A percentile compares a stretch with the other conserved stretches of the same genome.
Evolutionary conservation across 768 basidiomycete species (phyloP).

Genomic region (Lactarius sp.): DNA sequence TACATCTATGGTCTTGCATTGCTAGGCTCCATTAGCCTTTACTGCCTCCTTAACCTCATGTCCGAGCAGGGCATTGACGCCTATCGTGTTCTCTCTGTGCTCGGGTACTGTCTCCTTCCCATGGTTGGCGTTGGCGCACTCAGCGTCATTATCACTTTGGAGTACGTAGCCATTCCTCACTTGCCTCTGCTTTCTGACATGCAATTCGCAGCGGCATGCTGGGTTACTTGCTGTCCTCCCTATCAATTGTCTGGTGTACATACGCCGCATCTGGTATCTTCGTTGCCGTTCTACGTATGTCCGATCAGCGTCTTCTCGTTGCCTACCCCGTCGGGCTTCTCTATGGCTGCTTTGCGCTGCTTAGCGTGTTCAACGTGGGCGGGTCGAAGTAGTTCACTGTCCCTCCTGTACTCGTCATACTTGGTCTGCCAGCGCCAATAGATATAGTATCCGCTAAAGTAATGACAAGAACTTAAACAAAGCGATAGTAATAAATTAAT

Average conservation of each 20-base stretch:
- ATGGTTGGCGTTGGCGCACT: slow-evolving; percentile 93
- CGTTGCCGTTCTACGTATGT: slow-evolving; percentile 92
- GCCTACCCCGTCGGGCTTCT: slow-evolving; percentile 94
- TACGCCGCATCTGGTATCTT: slow-evolving; percentile 95
- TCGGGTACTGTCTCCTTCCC: slow-evolving; percentile 94
- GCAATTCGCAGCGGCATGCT: slow-evolving; percentile 55
- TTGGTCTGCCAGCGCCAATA: slow-evolving; percentile 9
- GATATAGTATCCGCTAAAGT: slow-evolving; percentile 25
- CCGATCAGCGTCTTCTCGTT: slow-evolving; percentile 88
- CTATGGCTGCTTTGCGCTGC: slow-evolving; percentile 89
- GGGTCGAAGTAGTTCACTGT: slow-evolving; percentile 19
- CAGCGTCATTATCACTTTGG: slow-evolving; percentile 80
- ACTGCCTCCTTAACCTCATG: slow-evolving; percentile 95
- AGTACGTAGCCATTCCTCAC: slow-evolving; percentile 51
- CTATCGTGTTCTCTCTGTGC: slow-evolving; percentile 89
- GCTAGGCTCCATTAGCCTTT: slow-evolving; percentile 89
- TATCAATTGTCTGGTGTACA: slow-evolving; percentile 95
- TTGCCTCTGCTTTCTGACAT: slow-evolving; percentile 19
- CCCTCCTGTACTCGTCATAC: slow-evolving; percentile 4
- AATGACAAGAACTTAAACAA: slow-evolving; percentile 25
- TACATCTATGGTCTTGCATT: slow-evolving; percentile 98
- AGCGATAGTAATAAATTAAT: slow-evolving; percentile 9
- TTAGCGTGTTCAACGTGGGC: slow-evolving; percentile 81
- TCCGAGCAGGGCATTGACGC: slow-evolving; percentile 92
- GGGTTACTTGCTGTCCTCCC: slow-evolving; percentile 75